Base-by-base conservation (phyloP, 805 yeast species). In the Clavispora phyllophila region DNA sequence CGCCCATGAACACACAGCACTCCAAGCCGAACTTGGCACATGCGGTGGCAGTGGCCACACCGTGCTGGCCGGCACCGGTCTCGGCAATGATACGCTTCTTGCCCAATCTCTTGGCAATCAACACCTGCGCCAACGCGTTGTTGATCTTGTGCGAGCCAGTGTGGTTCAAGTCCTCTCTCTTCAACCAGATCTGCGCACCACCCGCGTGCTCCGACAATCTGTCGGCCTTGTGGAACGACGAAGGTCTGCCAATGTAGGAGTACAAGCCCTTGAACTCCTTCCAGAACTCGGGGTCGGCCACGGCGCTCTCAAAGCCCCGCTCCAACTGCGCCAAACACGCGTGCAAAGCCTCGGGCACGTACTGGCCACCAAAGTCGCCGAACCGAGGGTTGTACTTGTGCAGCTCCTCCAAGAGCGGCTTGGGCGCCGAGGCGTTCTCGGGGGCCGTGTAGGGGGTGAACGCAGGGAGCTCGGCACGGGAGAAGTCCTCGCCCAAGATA, bases 311-410 rank as follows among this genome's bases (percentile, higher is more conserved):
- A 62, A 90, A 95, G 4, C 88, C 97, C 41, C 62, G 71, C 70
- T 93, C 99, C 44, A 93, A 76, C 68, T 93, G 96, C 48, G 81
- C 78, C 54, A 93, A 75, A 71, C 98, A 91, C 35, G 95, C 79
- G 66, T 90, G 91, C 58, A 93, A 71, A 18, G 95, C 87, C 72
- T 93, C 99, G 31, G 99, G 99, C 32, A 93, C 99, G 60, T 88
- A 93, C 70, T 93, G 99, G 46, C 99, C 99, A 62, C 99, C 99
- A 60, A 88, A 95, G 39, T 81, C 89, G 58, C 98, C 99, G 56
- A 91, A 91, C 49, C 84, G 75, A 44, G 91, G 84, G 52, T 81
- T 76, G 60, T 77, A 85, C 48, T 79, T 76, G 59, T 85, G 93
- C 5, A 50, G 46, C 62, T 84, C 93, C 44, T 72, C 72, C 27